These are phyloP conservation scores for Tympanopsis confertula DNA, from an alignment of 2,329 filamentous ascomycete genomes.

Conservation along the genomic window DNA sequence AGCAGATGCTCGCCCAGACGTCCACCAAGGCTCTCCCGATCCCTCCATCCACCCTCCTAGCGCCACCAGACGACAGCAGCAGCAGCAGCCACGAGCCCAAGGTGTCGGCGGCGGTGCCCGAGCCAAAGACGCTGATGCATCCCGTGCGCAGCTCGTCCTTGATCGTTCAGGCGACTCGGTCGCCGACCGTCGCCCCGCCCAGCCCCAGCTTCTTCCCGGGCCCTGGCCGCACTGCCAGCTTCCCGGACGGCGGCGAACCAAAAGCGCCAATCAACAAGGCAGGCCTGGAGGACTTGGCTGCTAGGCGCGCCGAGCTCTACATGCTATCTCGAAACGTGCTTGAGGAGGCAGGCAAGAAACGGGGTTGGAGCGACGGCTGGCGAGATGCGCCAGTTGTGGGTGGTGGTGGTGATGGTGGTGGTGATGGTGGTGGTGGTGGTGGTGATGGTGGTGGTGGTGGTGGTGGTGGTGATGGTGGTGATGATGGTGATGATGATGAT, in stretches of 20 bases:
- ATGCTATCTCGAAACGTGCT: conserved; percentile 70
- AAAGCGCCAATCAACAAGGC: conserved; percentile 40
- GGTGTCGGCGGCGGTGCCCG: conserved; percentile 43
- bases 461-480: neutral
- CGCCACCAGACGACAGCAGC: conserved; percentile 13
- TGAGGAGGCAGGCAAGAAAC: conserved; percentile 58
- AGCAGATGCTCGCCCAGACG: conserved; percentile 68
- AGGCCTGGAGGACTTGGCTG: conserved; percentile 72
- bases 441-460: conserved; percentile 17
- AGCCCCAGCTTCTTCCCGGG: conserved; percentile 44
- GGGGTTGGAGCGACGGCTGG: conserved; percentile 73
- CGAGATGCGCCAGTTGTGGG: conserved; percentile 39
- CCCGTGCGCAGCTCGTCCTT: conserved; percentile 55
- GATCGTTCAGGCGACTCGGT: conserved; percentile 21
- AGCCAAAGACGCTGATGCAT: conserved; percentile 62
- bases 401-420: conserved; percentile 27
- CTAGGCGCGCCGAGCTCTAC: conserved; percentile 71
- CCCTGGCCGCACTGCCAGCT: conserved; percentile 23
- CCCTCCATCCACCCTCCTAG: conserved; percentile 41
- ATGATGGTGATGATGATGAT: conserved; percentile 8
- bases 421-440: conserved; percentile 47
- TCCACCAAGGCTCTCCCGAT: conserved; percentile 58
- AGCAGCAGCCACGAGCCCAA: conserved; percentile 44
- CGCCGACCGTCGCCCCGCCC: conserved; percentile 20
- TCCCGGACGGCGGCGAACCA: conserved; percentile 24